Percentiles rank a stretch among this genome's conserved stretches.
Conservation (phyloP, 169 alveolate genomes). For the Cryptosporidium viatorum region DNA sequence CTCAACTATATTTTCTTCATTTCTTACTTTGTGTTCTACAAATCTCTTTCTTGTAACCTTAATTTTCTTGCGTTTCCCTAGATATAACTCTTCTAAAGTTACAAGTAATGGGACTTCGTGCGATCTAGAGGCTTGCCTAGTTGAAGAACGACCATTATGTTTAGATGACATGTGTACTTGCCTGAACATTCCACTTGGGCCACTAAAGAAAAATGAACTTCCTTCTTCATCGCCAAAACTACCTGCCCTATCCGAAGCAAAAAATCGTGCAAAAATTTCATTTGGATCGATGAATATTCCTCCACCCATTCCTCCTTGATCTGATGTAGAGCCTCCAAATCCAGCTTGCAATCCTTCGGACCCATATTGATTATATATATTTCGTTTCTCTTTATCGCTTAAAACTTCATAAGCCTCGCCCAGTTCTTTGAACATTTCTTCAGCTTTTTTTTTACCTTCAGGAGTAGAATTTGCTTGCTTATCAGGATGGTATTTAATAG, state of each 20-base stretch:
- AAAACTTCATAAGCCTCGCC: conserved; percentile 80
- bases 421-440: conserved; percentile 72
- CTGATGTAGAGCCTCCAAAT: conserved; percentile 60
- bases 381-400: conserved; percentile 83
- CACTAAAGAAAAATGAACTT: conserved; percentile 81
- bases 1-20: conserved; percentile 86
- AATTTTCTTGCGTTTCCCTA: conserved; percentile 85
- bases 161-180: conserved; percentile 76
- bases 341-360: conserved; percentile 81
- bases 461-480: conserved; percentile 82
- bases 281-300: conserved; percentile 86
- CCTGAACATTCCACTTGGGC: conserved; percentile 79
- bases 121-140: conserved; percentile 77
- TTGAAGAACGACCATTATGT: conserved; percentile 27
- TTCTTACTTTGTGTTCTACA: conserved; percentile 81
- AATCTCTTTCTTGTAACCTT: conserved; percentile 87
- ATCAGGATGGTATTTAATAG: conserved; percentile 89
- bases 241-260: conserved; percentile 84
- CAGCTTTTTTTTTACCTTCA: conserved; percentile 74
- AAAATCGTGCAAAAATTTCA: conserved; percentile 84
- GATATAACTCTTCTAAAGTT: conserved; percentile 83
- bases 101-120: conserved; percentile 87
- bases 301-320: conserved; percentile 76
- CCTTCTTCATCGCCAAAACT: conserved; percentile 84
- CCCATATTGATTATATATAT: conserved; percentile 79